Evolutionary conservation across 306 rosid genomes (phyloP).

Genomic region (Vigna nakashimae): DNA sequence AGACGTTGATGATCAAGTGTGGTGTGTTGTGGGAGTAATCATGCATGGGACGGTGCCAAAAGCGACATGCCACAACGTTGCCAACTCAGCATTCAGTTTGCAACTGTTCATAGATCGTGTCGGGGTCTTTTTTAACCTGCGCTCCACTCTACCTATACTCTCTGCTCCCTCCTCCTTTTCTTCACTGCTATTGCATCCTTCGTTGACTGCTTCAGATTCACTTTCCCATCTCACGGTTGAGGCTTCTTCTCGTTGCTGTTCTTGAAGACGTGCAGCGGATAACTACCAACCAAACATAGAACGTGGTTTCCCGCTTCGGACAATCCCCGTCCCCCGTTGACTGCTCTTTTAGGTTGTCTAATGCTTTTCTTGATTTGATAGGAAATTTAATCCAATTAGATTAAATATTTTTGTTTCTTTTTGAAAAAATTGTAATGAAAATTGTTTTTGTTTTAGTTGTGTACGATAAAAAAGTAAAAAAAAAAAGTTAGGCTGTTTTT

Average conservation of each 20-base stretch:
- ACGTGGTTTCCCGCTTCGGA: conserved; percentile 47
- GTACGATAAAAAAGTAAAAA: not conserved
- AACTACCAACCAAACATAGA: conserved; percentile 25
- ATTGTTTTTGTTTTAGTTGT: not conserved
- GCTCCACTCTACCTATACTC: conserved; percentile 34
- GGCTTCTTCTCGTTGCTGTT: not conserved
- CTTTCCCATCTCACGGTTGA: conserved; percentile 2
- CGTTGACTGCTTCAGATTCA: conserved; percentile 18
- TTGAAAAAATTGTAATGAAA: not conserved
- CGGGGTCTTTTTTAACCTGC: conserved; percentile 42
- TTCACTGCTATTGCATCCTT: not conserved
- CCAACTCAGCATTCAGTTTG: conserved; percentile 60
- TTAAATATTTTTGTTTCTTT: too few relatives aligned
- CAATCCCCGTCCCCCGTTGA: conserved; percentile 11
- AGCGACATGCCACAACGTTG: conserved; percentile 29
- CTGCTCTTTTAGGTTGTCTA: not conserved
- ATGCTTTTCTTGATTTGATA: not conserved
- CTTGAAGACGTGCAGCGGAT: conserved; percentile 43
- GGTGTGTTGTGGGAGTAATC: conserved; percentile 53
- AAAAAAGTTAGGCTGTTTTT: too few relatives aligned
- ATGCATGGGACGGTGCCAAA: conserved; percentile 60
- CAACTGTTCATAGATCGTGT: conserved; percentile 55
- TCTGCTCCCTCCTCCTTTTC: conserved; percentile 5
- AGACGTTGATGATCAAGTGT: not conserved
- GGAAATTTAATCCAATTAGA: not conserved